Evolutionary conservation across 2,329 filamentous ascomycete species (phyloP).

Genomic region (Xylaria arbuscula): DNA sequence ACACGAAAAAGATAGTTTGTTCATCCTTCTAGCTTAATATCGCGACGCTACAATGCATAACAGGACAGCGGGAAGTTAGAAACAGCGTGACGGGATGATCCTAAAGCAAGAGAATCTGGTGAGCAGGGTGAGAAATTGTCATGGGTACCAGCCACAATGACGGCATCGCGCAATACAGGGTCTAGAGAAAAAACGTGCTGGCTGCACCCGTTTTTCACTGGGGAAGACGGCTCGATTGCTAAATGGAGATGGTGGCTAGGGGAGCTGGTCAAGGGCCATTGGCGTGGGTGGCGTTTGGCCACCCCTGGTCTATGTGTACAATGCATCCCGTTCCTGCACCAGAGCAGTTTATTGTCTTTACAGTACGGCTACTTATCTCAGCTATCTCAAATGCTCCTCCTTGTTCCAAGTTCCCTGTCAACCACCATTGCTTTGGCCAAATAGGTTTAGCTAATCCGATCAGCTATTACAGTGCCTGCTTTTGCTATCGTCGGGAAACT

Average conservation of each 20-base stretch:
- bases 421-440: not conserved
- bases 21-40: not conserved
- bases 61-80: not conserved
- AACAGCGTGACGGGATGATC: not conserved
- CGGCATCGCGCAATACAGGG: constrained; percentile 29
- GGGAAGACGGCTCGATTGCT: constrained; percentile 4
- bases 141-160: constrained; percentile 34
- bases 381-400: not conserved
- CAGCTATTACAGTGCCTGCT: constrained; percentile 5
- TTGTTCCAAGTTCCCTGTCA: constrained; percentile 1
- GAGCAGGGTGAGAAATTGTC: not conserved
- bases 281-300: constrained; percentile 10
- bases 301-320: constrained; percentile 3
- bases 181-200: constrained; percentile 13
- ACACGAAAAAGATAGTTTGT: too few relatives aligned
- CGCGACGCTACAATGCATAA: not conserved
- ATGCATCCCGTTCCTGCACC: constrained; percentile 9
- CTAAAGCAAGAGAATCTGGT: constrained; percentile 3
- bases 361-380: not conserved
- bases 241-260: not conserved
- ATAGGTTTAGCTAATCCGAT: constrained; percentile 4
- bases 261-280: not conserved
- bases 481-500: not conserved
- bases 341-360: not conserved
- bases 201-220: not conserved